Conservation (phyloP, 441 rosid species). For the Kokia cookei region DNA sequence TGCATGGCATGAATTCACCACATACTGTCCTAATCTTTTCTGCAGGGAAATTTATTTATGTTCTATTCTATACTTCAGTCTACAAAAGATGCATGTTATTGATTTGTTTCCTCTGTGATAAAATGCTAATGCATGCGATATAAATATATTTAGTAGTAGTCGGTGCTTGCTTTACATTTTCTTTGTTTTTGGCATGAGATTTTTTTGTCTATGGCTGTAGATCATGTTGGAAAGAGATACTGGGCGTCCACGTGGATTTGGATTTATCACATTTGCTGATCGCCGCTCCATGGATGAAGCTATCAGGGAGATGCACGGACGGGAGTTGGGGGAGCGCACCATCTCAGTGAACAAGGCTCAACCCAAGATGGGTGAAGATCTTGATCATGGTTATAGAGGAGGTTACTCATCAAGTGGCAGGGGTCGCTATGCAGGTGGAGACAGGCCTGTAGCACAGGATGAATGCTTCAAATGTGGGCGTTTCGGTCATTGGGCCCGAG, state of each 20-base stretch:
- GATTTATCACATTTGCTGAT: slow-evolving; percentile 92
- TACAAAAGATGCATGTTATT: background rate
- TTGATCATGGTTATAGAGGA: slow-evolving; percentile 73
- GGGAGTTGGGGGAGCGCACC: slow-evolving; percentile 77
- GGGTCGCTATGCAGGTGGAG: slow-evolving; percentile 61
- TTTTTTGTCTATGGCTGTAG: slow-evolving; percentile 48
- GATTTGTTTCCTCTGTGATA: background rate
- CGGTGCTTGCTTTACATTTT: background rate
- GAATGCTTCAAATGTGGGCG: slow-evolving; percentile 97
- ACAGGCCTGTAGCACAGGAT: slow-evolving; percentile 69
- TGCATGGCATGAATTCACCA: background rate
- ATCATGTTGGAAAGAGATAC: slow-evolving; percentile 95
- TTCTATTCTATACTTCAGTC: background rate
- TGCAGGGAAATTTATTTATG: background rate
- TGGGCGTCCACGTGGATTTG: slow-evolving; percentile 95
- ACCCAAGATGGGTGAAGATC: slow-evolving; percentile 81
- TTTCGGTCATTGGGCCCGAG: slow-evolving; percentile 94
- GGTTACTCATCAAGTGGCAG: slow-evolving; percentile 67
- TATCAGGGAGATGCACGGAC: slow-evolving; percentile 92
- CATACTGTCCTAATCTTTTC: background rate
- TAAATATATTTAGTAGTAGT: background rate
- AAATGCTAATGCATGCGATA: background rate
- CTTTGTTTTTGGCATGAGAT: slow-evolving; percentile 24
- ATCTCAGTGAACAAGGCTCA: slow-evolving; percentile 98
- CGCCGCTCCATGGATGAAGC: slow-evolving; percentile 95